phyloP scores from a whole-genome alignment of 306 rosid genomes.

The Vigna reflexopilosa region DNA sequence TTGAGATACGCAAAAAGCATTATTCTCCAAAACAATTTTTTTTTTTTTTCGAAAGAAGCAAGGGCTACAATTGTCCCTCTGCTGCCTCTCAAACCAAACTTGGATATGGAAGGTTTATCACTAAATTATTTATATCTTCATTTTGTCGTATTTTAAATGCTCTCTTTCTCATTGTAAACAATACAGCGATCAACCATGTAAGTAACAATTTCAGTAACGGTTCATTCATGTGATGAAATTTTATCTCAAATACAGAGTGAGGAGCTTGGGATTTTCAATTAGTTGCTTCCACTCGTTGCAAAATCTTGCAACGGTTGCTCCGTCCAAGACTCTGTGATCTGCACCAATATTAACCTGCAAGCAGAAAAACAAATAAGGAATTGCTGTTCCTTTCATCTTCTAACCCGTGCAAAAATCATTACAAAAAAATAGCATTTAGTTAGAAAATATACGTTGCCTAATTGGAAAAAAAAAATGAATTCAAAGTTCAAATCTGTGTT shows the following conservation, averaged over 20 bases:
- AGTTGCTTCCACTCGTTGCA: slow-evolving; percentile 87
- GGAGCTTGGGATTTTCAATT: slow-evolving; percentile 82
- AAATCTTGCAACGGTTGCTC: slow-evolving; percentile 94
- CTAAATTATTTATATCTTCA: neutral
- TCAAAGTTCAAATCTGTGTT: slow-evolving; percentile 20
- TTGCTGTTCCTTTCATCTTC: slow-evolving; percentile 33
- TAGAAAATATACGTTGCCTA: neutral
- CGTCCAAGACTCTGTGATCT: slow-evolving; percentile 94
- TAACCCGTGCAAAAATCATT: slow-evolving; percentile 14
- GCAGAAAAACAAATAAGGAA: slow-evolving; percentile 18
- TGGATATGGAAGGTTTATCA: neutral
- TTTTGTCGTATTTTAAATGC: neutral
- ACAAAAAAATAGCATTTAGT: neutral
- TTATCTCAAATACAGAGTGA: slow-evolving; percentile 74
- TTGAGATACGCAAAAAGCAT: neutral
- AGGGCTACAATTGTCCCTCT: neutral
- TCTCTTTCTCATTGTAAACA: neutral
- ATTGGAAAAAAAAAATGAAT: neutral
- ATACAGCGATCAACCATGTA: slow-evolving; percentile 20
- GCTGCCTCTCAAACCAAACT: neutral
- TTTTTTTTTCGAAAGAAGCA: neutral
- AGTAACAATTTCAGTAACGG: slow-evolving; percentile 10
- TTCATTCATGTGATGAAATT: slow-evolving; percentile 20
- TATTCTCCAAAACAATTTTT: neutral
- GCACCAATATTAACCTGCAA: slow-evolving; percentile 91